Conservation (phyloP, 768 basidiomycete species). For the Trichaptum fuscoviolaceum region DNA sequence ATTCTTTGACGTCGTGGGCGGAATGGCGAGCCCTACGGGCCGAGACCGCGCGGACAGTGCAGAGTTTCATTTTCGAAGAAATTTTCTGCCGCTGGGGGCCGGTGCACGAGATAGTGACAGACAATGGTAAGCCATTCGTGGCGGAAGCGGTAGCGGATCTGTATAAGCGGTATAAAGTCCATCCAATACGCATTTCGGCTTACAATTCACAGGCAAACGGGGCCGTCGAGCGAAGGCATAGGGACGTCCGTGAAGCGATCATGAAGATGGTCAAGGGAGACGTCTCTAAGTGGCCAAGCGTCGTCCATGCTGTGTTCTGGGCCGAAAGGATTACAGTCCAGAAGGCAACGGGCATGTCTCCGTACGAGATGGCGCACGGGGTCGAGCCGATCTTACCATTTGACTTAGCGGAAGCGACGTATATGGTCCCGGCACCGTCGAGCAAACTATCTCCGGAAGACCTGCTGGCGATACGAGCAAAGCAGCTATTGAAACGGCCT, state of each 20-base stretch:
- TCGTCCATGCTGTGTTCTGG: constrained; percentile 28
- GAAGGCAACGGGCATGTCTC: constrained; percentile 26
- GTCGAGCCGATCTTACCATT: constrained; percentile 17
- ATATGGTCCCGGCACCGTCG: constrained; percentile 3
- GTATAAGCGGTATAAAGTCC: constrained; percentile 25
- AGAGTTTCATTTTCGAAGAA: constrained; percentile 31
- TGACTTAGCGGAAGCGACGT: constrained; percentile 19
- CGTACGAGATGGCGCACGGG: constrained; percentile 11
- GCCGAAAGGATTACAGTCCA: constrained; percentile 29
- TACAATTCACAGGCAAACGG: constrained; percentile 43
- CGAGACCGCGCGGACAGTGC: constrained; percentile 20
- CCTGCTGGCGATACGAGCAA: constrained; percentile 10
- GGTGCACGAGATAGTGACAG: constrained; percentile 33
- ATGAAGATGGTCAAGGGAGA: constrained; percentile 30
- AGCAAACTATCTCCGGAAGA: constrained; percentile 10
- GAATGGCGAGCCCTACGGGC: constrained; percentile 17
- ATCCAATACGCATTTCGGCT: constrained; percentile 33
- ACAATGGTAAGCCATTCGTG: constrained; percentile 33
- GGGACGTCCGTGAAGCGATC: constrained; percentile 28
- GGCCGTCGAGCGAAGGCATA: constrained; percentile 25
- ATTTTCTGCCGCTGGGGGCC: constrained; percentile 36
- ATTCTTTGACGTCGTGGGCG: constrained; percentile 16
- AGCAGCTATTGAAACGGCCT: constrained; percentile 12
- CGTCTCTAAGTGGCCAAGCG: background rate
- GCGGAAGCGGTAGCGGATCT: constrained; percentile 19